Base-by-base conservation (phyloP, 73 alveolate species). In the Paramecium sonneborni region DNA sequence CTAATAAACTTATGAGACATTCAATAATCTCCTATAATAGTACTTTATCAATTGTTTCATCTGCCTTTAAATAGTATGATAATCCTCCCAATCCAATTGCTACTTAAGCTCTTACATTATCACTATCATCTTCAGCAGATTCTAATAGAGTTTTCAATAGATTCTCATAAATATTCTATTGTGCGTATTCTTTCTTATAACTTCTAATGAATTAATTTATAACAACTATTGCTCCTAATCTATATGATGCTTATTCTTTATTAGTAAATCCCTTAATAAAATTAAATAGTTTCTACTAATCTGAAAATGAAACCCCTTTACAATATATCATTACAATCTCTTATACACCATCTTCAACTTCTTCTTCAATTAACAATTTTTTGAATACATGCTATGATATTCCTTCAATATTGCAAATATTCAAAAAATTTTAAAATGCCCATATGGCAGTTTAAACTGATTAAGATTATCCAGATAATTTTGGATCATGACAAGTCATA, bases 61-160 rank as follows among this genome's bases (percentile, higher is more conserved):
- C 55, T 0, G 69, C 34, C 76, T 79, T 79, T 39, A 79, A 26
- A 39, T 26, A 39, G 41, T 79, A 79, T 2, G 90, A 79, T 46
- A 79, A 14, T 18, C 90, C 90, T 23, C 90, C 90, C n/a, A 79
- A 79, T 8, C 90, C 90, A 41, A 30, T 20, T 30, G 90, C 90
- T 21, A 79, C 90, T 24, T 79, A 23, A 8, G 90, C 90, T 79
- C 90, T 79, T 2, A 79, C 90, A 14, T 79, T 79, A 30, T 79
- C 90, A 79, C 90, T 39, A 44, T 79, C 74, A 79, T 79, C 90
- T 12, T 26, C 55, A 18, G 44, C 90, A 41, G 32, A 79, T 23
- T 79, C 39, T 14, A 79, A 24, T 43, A 79, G 26, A 6, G 90
- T 79, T 39, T 9, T 23, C 23, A 79, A 11, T 10, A 79, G 55